Conservation (phyloP, 2,329 filamentous ascomycete genomes). For the Pseudogymnoascus sp. region DNA sequence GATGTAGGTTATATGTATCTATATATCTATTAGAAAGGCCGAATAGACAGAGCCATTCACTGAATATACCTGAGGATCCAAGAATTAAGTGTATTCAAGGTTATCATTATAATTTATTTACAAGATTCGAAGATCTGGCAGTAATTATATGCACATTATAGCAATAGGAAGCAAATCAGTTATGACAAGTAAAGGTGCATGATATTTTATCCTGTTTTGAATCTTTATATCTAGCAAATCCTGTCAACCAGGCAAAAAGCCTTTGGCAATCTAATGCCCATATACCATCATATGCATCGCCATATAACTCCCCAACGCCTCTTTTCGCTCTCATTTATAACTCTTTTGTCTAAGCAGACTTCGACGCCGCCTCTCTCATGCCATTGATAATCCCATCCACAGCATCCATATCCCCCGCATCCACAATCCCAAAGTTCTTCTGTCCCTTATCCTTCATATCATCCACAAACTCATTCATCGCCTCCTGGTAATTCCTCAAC, state of each 20-base stretch:
- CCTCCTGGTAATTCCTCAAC: conserved; percentile 82
- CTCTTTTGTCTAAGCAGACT: background rate
- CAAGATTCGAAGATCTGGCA: background rate
- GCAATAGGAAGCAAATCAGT: background rate
- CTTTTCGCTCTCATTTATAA: background rate
- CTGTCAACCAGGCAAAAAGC: background rate
- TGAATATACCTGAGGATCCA: background rate
- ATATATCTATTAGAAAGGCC: conserved; percentile 2
- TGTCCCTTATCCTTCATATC: conserved; percentile 52
- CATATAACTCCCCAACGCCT: conserved; percentile 1
- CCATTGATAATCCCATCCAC: conserved; percentile 67
- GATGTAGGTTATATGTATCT: conserved; percentile 11
- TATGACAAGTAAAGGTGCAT: background rate
- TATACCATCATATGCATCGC: background rate
- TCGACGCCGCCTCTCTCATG: conserved; percentile 45
- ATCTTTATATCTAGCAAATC: background rate
- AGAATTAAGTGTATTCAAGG: background rate
- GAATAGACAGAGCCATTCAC: conserved; percentile 4
- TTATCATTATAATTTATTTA: background rate
- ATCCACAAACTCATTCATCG: conserved; percentile 59
- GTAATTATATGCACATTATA: background rate
- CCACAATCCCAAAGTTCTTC: conserved; percentile 49
- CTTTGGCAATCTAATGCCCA: background rate
- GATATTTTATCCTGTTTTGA: background rate
- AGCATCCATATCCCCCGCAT: conserved; percentile 79